Evolutionary conservation across 306 rosid species (phyloP).

Genomic region (Ormosia emarginata): DNA sequence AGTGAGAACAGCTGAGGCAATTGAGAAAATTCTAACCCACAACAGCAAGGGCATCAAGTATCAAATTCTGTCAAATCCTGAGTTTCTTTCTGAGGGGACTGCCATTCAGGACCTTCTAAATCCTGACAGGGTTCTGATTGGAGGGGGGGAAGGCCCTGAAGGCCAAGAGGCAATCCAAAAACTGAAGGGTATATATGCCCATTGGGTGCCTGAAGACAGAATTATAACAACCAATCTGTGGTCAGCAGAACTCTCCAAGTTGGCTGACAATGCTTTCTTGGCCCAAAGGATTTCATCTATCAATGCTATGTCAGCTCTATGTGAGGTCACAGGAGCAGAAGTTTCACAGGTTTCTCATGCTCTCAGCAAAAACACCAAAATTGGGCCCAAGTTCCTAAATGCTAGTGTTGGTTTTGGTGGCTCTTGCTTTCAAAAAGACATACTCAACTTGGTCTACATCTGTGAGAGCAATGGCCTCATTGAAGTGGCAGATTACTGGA

Average conservation of each 20-base stretch:
- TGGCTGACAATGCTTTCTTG: conserved; percentile 80
- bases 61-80: conserved; percentile 75
- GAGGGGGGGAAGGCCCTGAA: conserved; percentile 60
- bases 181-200: conserved; percentile 55
- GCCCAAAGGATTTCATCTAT: conserved; percentile 85
- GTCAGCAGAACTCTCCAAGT: conserved; percentile 83
- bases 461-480: conserved; percentile 76
- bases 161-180: conserved; percentile 59
- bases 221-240: conserved; percentile 71
- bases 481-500: conserved; percentile 80
- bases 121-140: conserved; percentile 73
- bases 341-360: conserved; percentile 68
- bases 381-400: conserved; percentile 64
- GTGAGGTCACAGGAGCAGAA: conserved; percentile 87
- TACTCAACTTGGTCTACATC: conserved; percentile 74
- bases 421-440: conserved; percentile 82
- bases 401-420: conserved; percentile 96
- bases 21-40: conserved; percentile 59
- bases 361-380: conserved; percentile 64
- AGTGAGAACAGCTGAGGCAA: conserved; percentile 77
- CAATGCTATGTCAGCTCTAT: conserved; percentile 80
- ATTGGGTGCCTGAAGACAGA: conserved; percentile 76
- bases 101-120: conserved; percentile 68
- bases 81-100: conserved; percentile 87
- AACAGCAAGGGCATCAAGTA: conserved; percentile 59